Evolutionary conservation across 2,329 filamentous ascomycete species (phyloP).

Genomic region (Karstenula rhodostoma): DNA sequence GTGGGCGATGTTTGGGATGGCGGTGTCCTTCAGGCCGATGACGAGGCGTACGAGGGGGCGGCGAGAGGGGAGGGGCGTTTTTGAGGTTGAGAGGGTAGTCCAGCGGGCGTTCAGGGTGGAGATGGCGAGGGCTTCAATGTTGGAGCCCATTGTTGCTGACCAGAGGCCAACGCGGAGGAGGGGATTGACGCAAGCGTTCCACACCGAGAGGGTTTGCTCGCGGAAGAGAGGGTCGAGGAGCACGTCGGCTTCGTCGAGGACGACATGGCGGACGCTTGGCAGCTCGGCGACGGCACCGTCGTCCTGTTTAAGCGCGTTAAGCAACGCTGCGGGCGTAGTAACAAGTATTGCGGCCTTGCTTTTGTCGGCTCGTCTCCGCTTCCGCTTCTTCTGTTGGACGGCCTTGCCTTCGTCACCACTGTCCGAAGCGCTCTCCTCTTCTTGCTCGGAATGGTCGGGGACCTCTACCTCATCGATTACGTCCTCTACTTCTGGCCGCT

Average conservation of each 20-base stretch:
- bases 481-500: conserved; percentile 51
- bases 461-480: conserved; percentile 45
- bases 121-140: conserved; percentile 80
- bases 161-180: conserved; percentile 81
- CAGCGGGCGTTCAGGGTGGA: conserved; percentile 62
- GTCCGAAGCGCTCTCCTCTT: conserved; percentile 22
- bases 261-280: conserved; percentile 73
- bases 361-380: conserved; percentile 54
- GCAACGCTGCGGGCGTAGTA: conserved; percentile 78
- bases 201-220: conserved; percentile 85
- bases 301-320: conserved; percentile 71
- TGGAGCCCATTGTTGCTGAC: conserved; percentile 97
- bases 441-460: conserved; percentile 40
- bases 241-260: conserved; percentile 95
- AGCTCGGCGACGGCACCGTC: conserved; percentile 60
- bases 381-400: conserved; percentile 43
- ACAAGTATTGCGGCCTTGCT: conserved; percentile 82
- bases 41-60: conserved; percentile 79
- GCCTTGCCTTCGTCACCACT: conserved; percentile 31
- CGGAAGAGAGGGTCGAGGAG: conserved; percentile 90
- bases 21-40: conserved; percentile 95
- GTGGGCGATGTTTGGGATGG: conserved; percentile 90
- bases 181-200: conserved; percentile 77
- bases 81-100: conserved; percentile 37
- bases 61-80: conserved; percentile 45